A percentile compares a stretch with the other conserved stretches of the same genome.
Evolutionary conservation across 108 stramenopile species (phyloP).

Genomic region (Discostella stelligeroides): DNA sequence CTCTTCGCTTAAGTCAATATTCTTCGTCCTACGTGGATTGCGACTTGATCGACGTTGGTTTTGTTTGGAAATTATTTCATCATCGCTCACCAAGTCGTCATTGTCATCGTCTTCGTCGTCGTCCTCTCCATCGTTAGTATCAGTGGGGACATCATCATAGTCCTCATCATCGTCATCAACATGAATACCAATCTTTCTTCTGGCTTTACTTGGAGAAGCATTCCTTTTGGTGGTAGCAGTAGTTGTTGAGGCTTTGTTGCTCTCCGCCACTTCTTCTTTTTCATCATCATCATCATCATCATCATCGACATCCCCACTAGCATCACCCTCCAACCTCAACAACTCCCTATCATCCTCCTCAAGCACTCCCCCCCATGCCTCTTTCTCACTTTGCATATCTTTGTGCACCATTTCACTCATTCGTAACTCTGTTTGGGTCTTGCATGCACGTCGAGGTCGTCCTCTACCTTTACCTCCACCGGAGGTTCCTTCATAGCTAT

Average conservation of each 20-base stretch:
- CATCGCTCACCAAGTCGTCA: conserved; percentile 35
- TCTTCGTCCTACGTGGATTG: neutral
- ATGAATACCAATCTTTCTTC: conserved; percentile 6
- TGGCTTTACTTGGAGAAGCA: neutral
- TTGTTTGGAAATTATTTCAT: conserved; percentile 24
- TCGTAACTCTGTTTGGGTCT: conserved; percentile 12
- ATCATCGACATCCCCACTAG: conserved; percentile 4
- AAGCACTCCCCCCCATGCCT: conserved; percentile 36
- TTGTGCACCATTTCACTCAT: conserved; percentile 30
- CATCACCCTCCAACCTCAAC: conserved; percentile 13
- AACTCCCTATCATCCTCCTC: conserved; percentile 42
- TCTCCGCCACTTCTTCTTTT: neutral
- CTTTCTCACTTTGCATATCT: conserved; percentile 37
- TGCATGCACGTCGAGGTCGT: conserved; percentile 32
- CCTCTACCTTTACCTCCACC: conserved; percentile 1
- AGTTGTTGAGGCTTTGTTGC: neutral
- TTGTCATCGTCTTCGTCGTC: conserved; percentile 38
- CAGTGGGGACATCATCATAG: conserved; percentile 27
- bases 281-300: conserved; percentile 19
- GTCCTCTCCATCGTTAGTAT: conserved; percentile 17
- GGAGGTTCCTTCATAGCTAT: neutral
- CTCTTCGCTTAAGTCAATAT: conserved; percentile 28
- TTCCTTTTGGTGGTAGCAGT: neutral
- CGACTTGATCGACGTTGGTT: neutral
- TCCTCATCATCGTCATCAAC: conserved; percentile 41